Percentiles rank a stretch among this genome's conserved stretches.
phyloP scores from a whole-genome alignment of 768 basidiomycete genomes.

The Suillus bovinus region DNA sequence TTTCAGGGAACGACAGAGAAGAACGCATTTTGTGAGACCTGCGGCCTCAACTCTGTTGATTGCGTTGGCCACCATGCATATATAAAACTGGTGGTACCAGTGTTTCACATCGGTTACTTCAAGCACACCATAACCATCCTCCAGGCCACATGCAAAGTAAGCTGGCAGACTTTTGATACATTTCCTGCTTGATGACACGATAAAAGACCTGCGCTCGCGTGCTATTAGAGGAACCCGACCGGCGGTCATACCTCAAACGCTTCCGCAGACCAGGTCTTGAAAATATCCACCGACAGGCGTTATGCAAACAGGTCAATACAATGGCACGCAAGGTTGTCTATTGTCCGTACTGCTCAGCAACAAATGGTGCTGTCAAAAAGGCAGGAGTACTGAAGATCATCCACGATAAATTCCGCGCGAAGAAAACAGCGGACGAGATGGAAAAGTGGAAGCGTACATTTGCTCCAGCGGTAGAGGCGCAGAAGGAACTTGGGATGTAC shows the following conservation, averaged over 20 bases:
- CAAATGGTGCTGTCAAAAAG: slow-evolving; percentile 97
- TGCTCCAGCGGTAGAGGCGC: slow-evolving; percentile 74
- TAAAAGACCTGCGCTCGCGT: slow-evolving; percentile 87
- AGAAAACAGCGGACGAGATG: slow-evolving; percentile 88
- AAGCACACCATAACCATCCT: slow-evolving; percentile 92
- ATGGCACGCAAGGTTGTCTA: slow-evolving; percentile 87
- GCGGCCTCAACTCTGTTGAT: slow-evolving; percentile 86
- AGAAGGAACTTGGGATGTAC: slow-evolving; percentile 84
- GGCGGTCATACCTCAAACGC: slow-evolving; percentile 81
- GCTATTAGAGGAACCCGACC: slow-evolving; percentile 83
- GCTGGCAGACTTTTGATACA: not conserved
- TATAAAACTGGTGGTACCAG: slow-evolving; percentile 94
- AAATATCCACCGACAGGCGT: slow-evolving; percentile 82
- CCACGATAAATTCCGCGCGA: slow-evolving; percentile 95
- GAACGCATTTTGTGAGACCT: slow-evolving; percentile 90
- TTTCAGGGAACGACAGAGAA: slow-evolving; percentile 93
- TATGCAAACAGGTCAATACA: slow-evolving; percentile 83
- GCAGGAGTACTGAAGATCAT: slow-evolving; percentile 93
- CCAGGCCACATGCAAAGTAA: slow-evolving; percentile 95
- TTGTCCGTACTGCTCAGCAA: slow-evolving; percentile 91
- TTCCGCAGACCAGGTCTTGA: slow-evolving; percentile 91
- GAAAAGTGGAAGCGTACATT: slow-evolving; percentile 87
- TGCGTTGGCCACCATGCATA: slow-evolving; percentile 99
- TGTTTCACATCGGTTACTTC: slow-evolving; percentile 99
- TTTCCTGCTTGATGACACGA: slow-evolving; percentile 5